phyloP scores from a whole-genome alignment of 768 basidiomycete species.

The Russula emetica region DNA sequence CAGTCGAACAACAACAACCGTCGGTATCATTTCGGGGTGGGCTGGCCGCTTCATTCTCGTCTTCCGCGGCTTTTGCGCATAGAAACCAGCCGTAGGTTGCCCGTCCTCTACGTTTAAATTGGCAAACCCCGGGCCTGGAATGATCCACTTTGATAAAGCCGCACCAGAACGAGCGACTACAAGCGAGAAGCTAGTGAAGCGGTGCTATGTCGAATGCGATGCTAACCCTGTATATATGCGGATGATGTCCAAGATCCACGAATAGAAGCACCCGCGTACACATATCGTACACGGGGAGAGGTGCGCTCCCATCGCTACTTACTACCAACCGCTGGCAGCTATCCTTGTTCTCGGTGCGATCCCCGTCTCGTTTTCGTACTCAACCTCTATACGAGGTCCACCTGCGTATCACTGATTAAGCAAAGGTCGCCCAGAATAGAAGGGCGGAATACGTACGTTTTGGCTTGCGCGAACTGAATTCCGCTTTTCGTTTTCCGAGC shows the following conservation, averaged over 20 bases:
- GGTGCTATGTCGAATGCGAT: not conserved
- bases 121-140: not conserved
- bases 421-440: not conserved
- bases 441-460: constrained; percentile 11
- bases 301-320: not conserved
- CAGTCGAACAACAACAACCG: not conserved
- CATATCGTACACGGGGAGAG: too few species aligned
- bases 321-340: constrained; percentile 17
- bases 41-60: not conserved
- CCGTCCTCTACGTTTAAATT: not conserved
- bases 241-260: not conserved
- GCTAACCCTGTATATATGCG: not conserved
- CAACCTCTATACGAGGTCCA: constrained; percentile 23
- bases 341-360: constrained; percentile 10
- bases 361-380: constrained; percentile 23
- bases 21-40: not conserved
- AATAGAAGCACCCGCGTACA: not conserved
- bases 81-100: not conserved
- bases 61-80: not conserved
- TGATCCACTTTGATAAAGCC: not conserved
- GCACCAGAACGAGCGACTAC: not conserved
- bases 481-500: constrained; percentile 21
- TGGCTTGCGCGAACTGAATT: constrained; percentile 19
- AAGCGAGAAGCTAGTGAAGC: not conserved
- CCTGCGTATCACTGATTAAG: constrained; percentile 8